phyloP scores from a whole-genome alignment of 75 land plant genomes.

The Azolla pinnata region DNA sequence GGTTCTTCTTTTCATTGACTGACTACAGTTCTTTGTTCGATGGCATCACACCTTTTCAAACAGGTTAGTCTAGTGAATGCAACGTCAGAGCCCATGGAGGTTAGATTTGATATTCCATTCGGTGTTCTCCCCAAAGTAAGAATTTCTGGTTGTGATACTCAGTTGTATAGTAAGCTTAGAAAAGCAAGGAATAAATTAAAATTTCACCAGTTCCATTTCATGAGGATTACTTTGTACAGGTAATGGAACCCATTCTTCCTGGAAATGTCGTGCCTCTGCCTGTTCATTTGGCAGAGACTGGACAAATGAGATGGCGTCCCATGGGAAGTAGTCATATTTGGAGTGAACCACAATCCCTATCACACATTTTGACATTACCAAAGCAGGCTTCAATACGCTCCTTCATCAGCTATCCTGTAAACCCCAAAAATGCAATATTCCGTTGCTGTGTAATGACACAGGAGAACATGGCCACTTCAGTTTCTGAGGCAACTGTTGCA shows the following conservation, averaged over 20 bases:
- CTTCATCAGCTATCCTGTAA: conserved; percentile 78
- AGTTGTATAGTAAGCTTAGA: too few relatives aligned
- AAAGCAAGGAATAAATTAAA: not conserved
- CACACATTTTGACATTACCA: conserved; percentile 42
- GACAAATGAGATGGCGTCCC: conserved; percentile 85
- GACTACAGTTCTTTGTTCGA: not conserved
- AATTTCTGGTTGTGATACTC: not conserved
- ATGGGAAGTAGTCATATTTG: conserved; percentile 56
- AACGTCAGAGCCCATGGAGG: conserved; percentile 72
- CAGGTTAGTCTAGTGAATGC: conserved; percentile 77
- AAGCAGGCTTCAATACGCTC: conserved; percentile 44
- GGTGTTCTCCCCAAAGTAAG: conserved; percentile 84
- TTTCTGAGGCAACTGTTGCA: not conserved
- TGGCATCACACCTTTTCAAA: not conserved
- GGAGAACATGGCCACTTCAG: conserved; percentile 17
- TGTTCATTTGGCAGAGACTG: conserved; percentile 87
- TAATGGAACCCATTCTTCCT: conserved; percentile 79
- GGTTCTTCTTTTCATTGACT: not conserved
- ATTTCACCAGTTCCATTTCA: too few relatives aligned
- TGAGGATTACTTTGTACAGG: conserved; percentile 32
- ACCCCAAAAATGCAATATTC: conserved; percentile 65
- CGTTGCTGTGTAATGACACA: conserved; percentile 75
- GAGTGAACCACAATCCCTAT: conserved; percentile 81
- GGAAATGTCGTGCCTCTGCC: conserved; percentile 87
- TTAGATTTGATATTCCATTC: conserved; percentile 95